Base-by-base conservation (phyloP, 106 monocot species). In the Dioscorea zingiberensis region DNA sequence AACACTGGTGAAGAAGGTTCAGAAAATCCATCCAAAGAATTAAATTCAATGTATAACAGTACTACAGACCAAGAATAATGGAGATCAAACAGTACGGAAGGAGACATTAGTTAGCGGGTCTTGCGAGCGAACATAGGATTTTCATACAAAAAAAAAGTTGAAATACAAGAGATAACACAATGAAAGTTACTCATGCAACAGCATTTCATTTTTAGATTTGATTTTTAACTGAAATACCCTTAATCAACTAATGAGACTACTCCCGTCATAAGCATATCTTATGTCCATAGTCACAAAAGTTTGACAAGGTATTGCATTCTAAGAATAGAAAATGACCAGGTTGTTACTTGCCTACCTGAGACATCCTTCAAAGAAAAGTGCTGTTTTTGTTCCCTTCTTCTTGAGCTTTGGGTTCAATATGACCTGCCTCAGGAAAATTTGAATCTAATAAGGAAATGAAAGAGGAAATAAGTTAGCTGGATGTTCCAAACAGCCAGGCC, bases 311-410 rank as follows among this genome's bases (percentile, higher is more conserved):
- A 51, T 51, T 51, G 51, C 15, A 51, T 51, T 0, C 3, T 2
- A 19, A 51, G 13, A 51, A 51, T 2, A 16, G 15, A 18, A 51
- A 51, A 51, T 16, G 13, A 51, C 15, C 8, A 16, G 15, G 15
- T 51, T 19, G 51, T 51, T 1, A 19, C 4, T 4, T 51, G 19
- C 19, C 15, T 83, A 91, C 95, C 95, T 95, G 64, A 95, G 80
- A 57, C 95, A 95, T 63, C 95, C 95, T 75, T 95, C 95, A 63
- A 95, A 95, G 75, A 95, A 91, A 2, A 91, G 59, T 48, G 91
- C 83, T 29, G 85, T 91, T 70, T 73, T 91, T 54, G 81, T 67
- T 25, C 91, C 73, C 61, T 75, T 87, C 69, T 73, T 91, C 55
- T 70, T 64, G 60, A 95, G 83, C 76, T 70, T 85, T 29, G 95